These are phyloP conservation scores for Ogataea paraovalis DNA, from an alignment of 805 yeast genomes.

Conservation along the genomic window DNA sequence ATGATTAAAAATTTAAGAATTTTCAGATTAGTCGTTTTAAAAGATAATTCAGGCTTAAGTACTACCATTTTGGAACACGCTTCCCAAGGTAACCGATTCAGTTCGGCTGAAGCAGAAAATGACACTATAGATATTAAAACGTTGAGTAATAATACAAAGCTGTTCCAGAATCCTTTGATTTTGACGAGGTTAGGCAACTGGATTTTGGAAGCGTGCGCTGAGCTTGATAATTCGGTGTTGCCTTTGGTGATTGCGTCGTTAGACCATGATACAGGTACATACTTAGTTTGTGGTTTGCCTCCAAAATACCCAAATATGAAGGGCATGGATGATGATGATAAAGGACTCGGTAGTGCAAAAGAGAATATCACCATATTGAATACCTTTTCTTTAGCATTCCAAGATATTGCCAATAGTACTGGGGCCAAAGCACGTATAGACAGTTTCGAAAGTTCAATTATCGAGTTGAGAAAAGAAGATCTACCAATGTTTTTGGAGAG, in stretches of 20 bases:
- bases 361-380: slow-evolving; percentile 54
- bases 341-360: slow-evolving; percentile 2
- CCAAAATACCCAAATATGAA: slow-evolving; percentile 62
- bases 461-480: slow-evolving; percentile 86
- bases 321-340: slow-evolving; percentile 29
- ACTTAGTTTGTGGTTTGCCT: slow-evolving; percentile 84
- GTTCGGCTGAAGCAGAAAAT: slow-evolving; percentile 17
- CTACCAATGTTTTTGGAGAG: slow-evolving; percentile 82
- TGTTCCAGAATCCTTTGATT: slow-evolving; percentile 84
- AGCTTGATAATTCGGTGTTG: slow-evolving; percentile 58
- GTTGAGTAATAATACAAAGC: slow-evolving; percentile 58
- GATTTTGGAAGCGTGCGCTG: slow-evolving; percentile 87
- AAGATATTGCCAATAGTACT: slow-evolving; percentile 75
- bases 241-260: slow-evolving; percentile 87
- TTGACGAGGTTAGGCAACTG: slow-evolving; percentile 82
- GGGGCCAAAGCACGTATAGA: slow-evolving; percentile 90
- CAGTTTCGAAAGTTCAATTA: slow-evolving; percentile 90
- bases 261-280: slow-evolving; percentile 69
- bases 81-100: not conserved
- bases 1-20: slow-evolving; percentile 73
- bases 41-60: slow-evolving; percentile 49
- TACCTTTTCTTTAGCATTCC: slow-evolving; percentile 88
- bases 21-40: slow-evolving; percentile 81
- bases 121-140: slow-evolving; percentile 31
- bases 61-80: slow-evolving; percentile 10